Conservation (phyloP, 805 yeast species). For the Wickerhamiella shivajii region DNA sequence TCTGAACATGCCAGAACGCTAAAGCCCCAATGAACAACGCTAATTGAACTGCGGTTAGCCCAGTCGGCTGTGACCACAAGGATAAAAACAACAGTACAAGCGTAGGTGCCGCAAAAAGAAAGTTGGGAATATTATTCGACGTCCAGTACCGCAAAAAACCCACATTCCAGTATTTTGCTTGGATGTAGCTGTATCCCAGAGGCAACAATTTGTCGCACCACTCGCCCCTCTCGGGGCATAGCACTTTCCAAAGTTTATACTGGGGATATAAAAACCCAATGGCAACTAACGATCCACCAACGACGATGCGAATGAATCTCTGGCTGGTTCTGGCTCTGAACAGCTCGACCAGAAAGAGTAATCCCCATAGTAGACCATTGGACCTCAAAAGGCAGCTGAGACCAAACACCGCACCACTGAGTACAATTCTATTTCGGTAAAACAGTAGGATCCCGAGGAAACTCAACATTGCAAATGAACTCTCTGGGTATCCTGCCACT, state of each 20-base stretch:
- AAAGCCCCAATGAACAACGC: conserved; percentile 37
- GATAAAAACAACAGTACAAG: conserved; percentile 33
- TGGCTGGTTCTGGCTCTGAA: conserved; percentile 10
- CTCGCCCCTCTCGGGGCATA: conserved; percentile 59
- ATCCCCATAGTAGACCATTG: conserved; percentile 62
- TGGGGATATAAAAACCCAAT: conserved; percentile 33
- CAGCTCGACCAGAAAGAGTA: conserved; percentile 47
- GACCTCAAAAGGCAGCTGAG: conserved; percentile 53
- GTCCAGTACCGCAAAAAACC: conserved; percentile 84
- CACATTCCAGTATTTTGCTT: conserved; percentile 65
- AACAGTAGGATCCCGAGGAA: conserved; percentile 42
- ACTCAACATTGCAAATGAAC: conserved; percentile 46
- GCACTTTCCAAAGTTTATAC: conserved; percentile 37
- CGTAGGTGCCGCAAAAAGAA: conserved; percentile 60
- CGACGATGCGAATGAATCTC: conserved; percentile 22
- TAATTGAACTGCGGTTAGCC: conserved; percentile 20
- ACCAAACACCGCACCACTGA: conserved; percentile 42
- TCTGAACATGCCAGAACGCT: conserved; percentile 70
- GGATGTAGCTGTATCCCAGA: conserved; percentile 56
- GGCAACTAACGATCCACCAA: conserved; percentile 45
- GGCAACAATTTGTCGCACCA: conserved; percentile 60
- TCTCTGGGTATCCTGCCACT: conserved; percentile 63
- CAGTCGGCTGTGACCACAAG: conserved; percentile 22
- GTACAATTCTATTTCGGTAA: conserved; percentile 29
- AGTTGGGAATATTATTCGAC: conserved; percentile 64